These are phyloP conservation scores for Udeniomyces megalosporus DNA, from an alignment of 768 basidiomycete species.

Conservation along the genomic window DNA sequence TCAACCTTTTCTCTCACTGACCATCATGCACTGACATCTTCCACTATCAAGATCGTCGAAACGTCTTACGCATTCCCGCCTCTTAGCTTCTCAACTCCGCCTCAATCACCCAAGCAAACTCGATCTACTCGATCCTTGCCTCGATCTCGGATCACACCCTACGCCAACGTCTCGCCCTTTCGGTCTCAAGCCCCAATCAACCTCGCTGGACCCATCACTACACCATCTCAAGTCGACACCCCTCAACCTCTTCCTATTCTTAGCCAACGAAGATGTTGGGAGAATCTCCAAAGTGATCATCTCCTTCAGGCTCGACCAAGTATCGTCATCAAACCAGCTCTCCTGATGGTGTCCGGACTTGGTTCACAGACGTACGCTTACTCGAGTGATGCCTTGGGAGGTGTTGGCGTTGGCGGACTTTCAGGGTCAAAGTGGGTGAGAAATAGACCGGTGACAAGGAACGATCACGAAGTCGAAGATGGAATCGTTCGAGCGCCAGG, in stretches of 20 bases:
- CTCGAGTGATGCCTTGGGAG: no score
- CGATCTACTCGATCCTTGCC: no score
- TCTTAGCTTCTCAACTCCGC: neutral
- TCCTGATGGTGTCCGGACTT: slow-evolving; percentile 17
- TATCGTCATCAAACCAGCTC: slow-evolving; percentile 21
- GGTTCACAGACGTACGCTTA: no score
- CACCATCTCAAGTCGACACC: neutral
- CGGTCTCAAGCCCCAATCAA: neutral
- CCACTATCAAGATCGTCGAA: slow-evolving; percentile 18
- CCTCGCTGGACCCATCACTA: neutral
- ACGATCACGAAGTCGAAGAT: neutral
- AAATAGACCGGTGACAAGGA: neutral
- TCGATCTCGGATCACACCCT: neutral
- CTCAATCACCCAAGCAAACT: neutral
- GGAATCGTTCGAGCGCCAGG: neutral
- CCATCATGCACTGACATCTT: neutral
- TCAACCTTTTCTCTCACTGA: neutral
- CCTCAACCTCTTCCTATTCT: neutral
- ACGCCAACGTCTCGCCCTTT: neutral
- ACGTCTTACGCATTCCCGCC: slow-evolving; percentile 20
- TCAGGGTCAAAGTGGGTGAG: neutral
- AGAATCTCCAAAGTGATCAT: slow-evolving; percentile 21
- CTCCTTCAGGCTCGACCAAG: slow-evolving; percentile 22
- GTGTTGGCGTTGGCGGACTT: no score
- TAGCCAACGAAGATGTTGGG: slow-evolving; percentile 21